These are phyloP conservation scores for Naumovozyma baii DNA, from an alignment of 805 yeast genomes.

Conservation along the genomic window DNA sequence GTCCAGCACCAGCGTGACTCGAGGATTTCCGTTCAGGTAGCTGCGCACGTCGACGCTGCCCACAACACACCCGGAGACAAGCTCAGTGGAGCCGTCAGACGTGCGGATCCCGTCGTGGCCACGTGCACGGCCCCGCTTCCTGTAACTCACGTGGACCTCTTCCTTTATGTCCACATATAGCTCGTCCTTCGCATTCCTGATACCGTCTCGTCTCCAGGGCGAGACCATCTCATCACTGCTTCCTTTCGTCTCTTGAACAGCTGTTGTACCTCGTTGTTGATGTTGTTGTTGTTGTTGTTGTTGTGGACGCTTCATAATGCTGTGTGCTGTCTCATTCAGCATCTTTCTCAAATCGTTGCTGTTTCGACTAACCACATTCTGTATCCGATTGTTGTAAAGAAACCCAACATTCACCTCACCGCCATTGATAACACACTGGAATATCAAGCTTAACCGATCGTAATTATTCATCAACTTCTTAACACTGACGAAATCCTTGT, in stretches of 20 bases:
- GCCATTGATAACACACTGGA: conserved; percentile 71
- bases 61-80: conserved; percentile 34
- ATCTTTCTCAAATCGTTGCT: neutral
- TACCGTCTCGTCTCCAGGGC: conserved; percentile 75
- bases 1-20: conserved; percentile 47
- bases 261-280: no score
- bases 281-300: no score
- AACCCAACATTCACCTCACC: conserved; percentile 70
- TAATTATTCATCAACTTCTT: conserved; percentile 56
- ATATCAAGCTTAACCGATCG: conserved; percentile 58
- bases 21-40: conserved; percentile 71
- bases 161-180: conserved; percentile 78
- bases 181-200: conserved; percentile 72
- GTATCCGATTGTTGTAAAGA: conserved; percentile 43
- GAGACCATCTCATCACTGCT: conserved; percentile 24
- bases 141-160: conserved; percentile 2
- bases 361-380: conserved; percentile 37
- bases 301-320: neutral
- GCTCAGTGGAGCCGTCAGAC: conserved; percentile 1
- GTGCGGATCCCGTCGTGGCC: neutral
- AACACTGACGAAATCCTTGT: conserved; percentile 40
- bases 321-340: neutral
- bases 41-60: conserved; percentile 60
- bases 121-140: neutral
- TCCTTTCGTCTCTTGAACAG: no score